Evolutionary conservation across 495 filamentous ascomycete species (phyloP).

Genomic region (Pyrenula massariospora): DNA sequence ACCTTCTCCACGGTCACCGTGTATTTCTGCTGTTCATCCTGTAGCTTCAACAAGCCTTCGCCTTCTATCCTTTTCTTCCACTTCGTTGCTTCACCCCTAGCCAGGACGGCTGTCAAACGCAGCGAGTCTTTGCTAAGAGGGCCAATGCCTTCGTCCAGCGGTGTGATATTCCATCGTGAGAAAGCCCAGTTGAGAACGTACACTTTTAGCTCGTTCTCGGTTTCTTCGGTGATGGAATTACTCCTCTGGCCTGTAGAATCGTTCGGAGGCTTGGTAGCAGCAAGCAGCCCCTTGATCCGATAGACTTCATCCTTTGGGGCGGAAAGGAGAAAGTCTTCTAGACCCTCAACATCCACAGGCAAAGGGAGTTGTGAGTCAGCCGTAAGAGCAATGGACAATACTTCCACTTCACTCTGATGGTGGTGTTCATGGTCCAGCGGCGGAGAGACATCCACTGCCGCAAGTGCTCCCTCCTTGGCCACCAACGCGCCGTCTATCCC

Average conservation of each 20-base stretch:
- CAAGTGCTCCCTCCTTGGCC: conserved; percentile 29
- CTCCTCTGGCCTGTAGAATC: conserved; percentile 44
- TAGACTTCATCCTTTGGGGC: conserved; percentile 88
- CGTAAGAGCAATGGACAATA: conserved; percentile 60
- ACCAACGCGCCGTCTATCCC: conserved; percentile 78
- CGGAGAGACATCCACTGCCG: conserved; percentile 12
- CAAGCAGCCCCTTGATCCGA: conserved; percentile 83
- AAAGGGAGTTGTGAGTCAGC: conserved; percentile 7
- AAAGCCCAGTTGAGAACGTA: conserved; percentile 98
- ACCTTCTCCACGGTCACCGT: neutral
- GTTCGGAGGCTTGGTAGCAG: conserved; percentile 38
- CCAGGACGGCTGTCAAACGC: conserved; percentile 76
- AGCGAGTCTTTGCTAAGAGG: conserved; percentile 37
- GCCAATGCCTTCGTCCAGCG: conserved; percentile 30
- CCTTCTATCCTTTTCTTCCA: conserved; percentile 78
- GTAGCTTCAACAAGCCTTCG: conserved; percentile 43
- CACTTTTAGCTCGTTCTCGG: conserved; percentile 12
- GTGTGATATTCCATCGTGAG: conserved; percentile 83
- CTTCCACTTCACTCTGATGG: conserved; percentile 76
- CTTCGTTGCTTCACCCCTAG: conserved; percentile 71
- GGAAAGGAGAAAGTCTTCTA: conserved; percentile 52
- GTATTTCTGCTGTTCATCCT: conserved; percentile 3
- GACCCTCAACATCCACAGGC: conserved; percentile 49
- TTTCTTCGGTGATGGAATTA: conserved; percentile 2
- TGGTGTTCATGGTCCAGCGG: conserved; percentile 21